Base-by-base conservation (phyloP, 306 rosid genomes). In the Trifolium fragiferum region DNA sequence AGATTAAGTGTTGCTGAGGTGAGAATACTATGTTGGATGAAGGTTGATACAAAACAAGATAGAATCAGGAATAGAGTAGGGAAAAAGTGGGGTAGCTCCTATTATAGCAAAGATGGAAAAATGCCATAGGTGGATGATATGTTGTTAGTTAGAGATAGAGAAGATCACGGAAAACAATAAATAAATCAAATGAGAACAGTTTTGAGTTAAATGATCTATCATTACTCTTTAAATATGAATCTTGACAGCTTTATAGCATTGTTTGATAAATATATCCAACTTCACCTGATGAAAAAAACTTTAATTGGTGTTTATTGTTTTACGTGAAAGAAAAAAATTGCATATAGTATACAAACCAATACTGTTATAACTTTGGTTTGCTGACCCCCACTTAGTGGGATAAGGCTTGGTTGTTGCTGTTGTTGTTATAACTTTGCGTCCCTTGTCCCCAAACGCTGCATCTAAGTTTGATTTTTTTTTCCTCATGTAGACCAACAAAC, bases 401-500 rank as follows among this genome's bases (percentile, higher is more conserved):
- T 35, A 7, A 7, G 40, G 9, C 40, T 35, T 35, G 40, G 40
- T 35, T 35, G 40, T 21, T 54, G 60, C 25, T 67, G 37, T 33
- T 33, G 37, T 21, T 54, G 60, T 33, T 67, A 25, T 33, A 15
- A 15, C 12, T 40, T 40, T 55, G 64, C 2, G 3, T 27, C 40
- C 37, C 66, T 13, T 51, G 19, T 15, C 11, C 1, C 9, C 51
- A 19, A 37, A 1, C 18, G 59, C 3, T 66, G 71, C 30, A 35
- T 78, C 72, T 78, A 70, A 79, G 60, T 71, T 76, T 33, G 11
- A 49, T 75, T 62, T 30, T 53, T 74, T 21, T 79, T 74, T 77
- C 79, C 79, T 19, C 70, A n/a, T 84, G 88, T 84, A 94, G 98
- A 94, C 98, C 49, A 94, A 94, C 78, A 94, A 77, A 82, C 15